Evolutionary conservation across 108 stramenopile species (phyloP).

Genomic region (Aureococcus anophagefferens): DNA sequence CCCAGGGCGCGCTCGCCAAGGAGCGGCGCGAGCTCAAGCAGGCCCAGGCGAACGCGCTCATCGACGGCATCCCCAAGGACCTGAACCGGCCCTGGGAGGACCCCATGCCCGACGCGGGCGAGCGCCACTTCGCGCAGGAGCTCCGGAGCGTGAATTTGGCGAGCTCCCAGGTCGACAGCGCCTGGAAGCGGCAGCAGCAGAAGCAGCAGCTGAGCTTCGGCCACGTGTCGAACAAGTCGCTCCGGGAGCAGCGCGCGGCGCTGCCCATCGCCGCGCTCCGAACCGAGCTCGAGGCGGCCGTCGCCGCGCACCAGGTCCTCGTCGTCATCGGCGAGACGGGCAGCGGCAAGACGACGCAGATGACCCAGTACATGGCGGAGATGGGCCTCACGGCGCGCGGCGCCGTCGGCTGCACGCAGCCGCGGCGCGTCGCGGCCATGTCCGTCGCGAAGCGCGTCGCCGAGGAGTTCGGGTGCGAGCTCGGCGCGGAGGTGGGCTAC

Average conservation of each 20-base stretch:
- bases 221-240: conserved; percentile 75
- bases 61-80: conserved; percentile 96
- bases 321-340: conserved; percentile 98
- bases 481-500: conserved; percentile 92
- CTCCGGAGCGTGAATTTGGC: conserved; percentile 84
- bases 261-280: conserved; percentile 83
- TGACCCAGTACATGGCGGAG: conserved; percentile 97
- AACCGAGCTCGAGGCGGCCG: conserved; percentile 64
- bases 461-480: conserved; percentile 88
- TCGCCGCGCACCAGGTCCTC: conserved; percentile 72
- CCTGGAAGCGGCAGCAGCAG: conserved; percentile 95
- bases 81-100: conserved; percentile 95
- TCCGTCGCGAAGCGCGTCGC: conserved; percentile 98
- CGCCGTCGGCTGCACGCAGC: conserved; percentile 97
- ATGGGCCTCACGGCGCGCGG: conserved; percentile 77
- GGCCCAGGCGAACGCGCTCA: conserved; percentile 87
- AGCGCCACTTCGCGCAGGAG: conserved; percentile 94
- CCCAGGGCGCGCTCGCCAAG: conserved; percentile 80
- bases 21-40: conserved; percentile 90
- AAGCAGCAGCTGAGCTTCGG: conserved; percentile 85
- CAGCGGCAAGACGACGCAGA: conserved; percentile 89
- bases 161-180: conserved; percentile 74
- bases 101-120: conserved; percentile 90
- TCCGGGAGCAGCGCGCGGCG: conserved; percentile 88
- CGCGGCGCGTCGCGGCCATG: conserved; percentile 91